A percentile compares a stretch with the other conserved stretches of the same genome.
phyloP scores from a whole-genome alignment of 495 filamentous ascomycete species.

The Podospora pseudoanserina region DNA sequence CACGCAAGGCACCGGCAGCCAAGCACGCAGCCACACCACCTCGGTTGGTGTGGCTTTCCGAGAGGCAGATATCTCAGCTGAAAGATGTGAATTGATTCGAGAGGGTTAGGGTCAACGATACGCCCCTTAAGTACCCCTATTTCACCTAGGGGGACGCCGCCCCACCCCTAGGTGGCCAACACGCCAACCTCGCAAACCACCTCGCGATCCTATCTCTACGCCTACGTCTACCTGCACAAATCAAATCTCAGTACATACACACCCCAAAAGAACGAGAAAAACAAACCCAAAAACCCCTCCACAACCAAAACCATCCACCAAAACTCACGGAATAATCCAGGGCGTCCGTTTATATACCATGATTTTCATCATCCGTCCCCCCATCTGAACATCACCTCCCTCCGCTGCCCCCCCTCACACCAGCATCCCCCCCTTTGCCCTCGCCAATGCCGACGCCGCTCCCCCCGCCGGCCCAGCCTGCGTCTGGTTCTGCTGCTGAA shows the following conservation, averaged over 20 bases:
- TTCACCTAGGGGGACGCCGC: background rate
- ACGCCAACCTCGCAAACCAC: no score
- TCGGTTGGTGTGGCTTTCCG: background rate
- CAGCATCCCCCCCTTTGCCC: background rate
- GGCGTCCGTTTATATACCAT: no score
- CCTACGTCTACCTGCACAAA: no score
- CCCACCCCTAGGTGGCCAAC: background rate
- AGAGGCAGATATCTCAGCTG: background rate
- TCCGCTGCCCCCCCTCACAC: background rate
- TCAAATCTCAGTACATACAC: no score
- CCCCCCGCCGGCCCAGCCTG: background rate
- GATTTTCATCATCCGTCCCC: no score
- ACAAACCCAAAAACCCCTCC: no score
- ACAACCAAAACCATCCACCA: no score
- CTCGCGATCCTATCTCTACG: no score
- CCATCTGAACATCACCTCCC: background rate
- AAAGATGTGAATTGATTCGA: background rate
- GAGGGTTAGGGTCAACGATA: background rate
- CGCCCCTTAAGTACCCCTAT: background rate
- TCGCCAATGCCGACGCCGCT: background rate
- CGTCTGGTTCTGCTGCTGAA: background rate
- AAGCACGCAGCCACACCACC: background rate
- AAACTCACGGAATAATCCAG: no score
- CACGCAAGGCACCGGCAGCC: background rate
- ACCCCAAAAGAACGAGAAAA: no score